phyloP scores from a whole-genome alignment of 805 yeast species.

The Candida ascalaphidarum region DNA sequence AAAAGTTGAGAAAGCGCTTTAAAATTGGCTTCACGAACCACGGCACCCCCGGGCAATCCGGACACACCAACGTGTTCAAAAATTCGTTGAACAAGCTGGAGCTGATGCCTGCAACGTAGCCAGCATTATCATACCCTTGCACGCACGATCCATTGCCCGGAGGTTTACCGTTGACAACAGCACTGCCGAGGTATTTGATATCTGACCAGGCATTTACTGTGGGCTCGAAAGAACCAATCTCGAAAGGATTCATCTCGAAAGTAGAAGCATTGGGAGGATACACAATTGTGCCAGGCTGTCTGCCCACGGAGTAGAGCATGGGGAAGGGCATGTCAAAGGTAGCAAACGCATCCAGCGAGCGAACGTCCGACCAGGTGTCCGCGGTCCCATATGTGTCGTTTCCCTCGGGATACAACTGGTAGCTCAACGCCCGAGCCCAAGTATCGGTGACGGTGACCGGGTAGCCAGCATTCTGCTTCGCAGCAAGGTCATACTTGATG shows the following conservation, averaged over 20 bases:
- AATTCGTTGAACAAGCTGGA: conserved; percentile 29
- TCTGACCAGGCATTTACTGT: conserved; percentile 31
- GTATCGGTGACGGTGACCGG: conserved; percentile 62
- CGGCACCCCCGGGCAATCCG: conserved; percentile 17
- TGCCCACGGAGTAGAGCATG: conserved; percentile 21
- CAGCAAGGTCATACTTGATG: conserved; percentile 43
- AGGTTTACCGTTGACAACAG: conserved; percentile 22
- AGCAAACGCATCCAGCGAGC: conserved; percentile 13
- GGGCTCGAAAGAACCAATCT: conserved; percentile 34
- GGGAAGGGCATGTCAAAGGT: conserved; percentile 31
- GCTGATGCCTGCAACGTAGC: conserved; percentile 29
- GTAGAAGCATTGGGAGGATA: conserved; percentile 29
- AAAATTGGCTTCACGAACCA: conserved; percentile 16
- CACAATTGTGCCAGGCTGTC: conserved; percentile 21
- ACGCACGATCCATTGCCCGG: conserved; percentile 13
- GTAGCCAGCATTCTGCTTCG: conserved; percentile 50
- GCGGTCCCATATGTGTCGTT: conserved; percentile 17
- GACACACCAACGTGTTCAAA: conserved; percentile 26
- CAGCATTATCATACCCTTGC: conserved; percentile 31
- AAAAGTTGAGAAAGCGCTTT: conserved; percentile 13
- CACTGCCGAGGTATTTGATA: conserved; percentile 26
- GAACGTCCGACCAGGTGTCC: conserved; percentile 16
- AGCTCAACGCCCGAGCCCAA: conserved; percentile 72
- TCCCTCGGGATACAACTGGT: conserved; percentile 44
- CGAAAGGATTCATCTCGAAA: conserved; percentile 33